A percentile compares a stretch with the other conserved stretches of the same genome.
Conservation (phyloP, 179 eudicot species). For the Carnegiea gigantea region DNA sequence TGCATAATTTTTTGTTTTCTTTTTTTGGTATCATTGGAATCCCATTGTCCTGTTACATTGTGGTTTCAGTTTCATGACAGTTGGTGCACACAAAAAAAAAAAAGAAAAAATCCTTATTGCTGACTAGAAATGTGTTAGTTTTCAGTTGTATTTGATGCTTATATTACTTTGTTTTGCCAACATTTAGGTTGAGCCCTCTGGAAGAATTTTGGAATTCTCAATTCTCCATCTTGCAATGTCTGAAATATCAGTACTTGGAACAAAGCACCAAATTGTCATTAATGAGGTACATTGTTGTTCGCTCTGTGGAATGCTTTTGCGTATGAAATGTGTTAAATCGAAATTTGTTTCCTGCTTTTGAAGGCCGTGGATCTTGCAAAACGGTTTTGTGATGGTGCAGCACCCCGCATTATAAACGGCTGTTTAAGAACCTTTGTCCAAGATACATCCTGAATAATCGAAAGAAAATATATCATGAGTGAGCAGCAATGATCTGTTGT, state of each 20-base stretch:
- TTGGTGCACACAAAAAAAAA: no score
- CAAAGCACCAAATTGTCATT: constrained; percentile 79
- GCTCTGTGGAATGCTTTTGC: not conserved
- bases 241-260: constrained; percentile 76
- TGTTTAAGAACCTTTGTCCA: constrained; percentile 77
- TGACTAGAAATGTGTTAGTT: not conserved
- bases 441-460: constrained; percentile 32
- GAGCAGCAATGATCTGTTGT: not conserved
- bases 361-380: constrained; percentile 96
- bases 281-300: constrained; percentile 60
- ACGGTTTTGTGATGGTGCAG: constrained; percentile 88
- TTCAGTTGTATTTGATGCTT: not conserved
- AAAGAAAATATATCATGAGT: not conserved
- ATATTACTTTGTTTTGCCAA: not conserved
- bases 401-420: constrained; percentile 87
- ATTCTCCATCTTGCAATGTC: constrained; percentile 93
- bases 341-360: constrained; percentile 14
- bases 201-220: constrained; percentile 79
- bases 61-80: not conserved
- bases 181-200: constrained; percentile 60
- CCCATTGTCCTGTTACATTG: not conserved
- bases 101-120: no score
- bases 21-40: not conserved
- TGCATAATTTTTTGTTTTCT: no score
- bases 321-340: not conserved